A percentile compares a stretch with the other conserved stretches of the same genome.
phyloP scores from a whole-genome alignment of 345 rosid genomes.

The Eucalyptus regnans region DNA sequence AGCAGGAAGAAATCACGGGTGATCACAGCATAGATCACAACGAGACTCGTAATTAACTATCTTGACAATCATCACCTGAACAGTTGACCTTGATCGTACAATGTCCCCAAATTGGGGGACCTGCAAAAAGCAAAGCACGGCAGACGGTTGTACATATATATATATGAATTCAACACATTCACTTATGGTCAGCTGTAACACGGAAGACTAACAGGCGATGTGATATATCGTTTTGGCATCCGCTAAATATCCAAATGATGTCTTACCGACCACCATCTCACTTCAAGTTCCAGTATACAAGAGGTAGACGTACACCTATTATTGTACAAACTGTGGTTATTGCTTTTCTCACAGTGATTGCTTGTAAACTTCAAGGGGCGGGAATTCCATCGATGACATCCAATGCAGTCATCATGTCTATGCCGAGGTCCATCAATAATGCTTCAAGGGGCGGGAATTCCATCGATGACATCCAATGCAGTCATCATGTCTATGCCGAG shows the following conservation, averaged over 20 bases:
- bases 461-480: too few species aligned
- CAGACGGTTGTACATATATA: neutral
- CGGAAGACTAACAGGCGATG: neutral
- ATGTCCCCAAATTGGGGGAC: neutral
- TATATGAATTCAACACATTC: neutral
- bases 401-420: too few species aligned
- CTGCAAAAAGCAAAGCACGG: neutral
- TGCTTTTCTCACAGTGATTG: neutral
- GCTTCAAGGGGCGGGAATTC: constrained; percentile 3
- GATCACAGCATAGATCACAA: neutral
- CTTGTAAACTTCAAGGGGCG: neutral
- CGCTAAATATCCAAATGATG: neutral
- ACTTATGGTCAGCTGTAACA: neutral
- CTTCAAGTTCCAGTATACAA: neutral
- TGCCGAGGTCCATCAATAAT: constrained; percentile 48
- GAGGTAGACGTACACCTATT: neutral
- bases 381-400: too few species aligned
- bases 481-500: constrained; percentile 13
- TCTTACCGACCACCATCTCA: neutral
- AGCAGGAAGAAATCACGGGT: neutral
- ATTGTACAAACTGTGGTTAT: neutral
- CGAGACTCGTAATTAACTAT: neutral
- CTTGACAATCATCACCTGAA: neutral
- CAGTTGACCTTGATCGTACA: neutral
- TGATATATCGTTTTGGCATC: neutral